Base-by-base conservation (phyloP, 2,329 filamentous ascomycete species). In the Neonectria hederae region DNA sequence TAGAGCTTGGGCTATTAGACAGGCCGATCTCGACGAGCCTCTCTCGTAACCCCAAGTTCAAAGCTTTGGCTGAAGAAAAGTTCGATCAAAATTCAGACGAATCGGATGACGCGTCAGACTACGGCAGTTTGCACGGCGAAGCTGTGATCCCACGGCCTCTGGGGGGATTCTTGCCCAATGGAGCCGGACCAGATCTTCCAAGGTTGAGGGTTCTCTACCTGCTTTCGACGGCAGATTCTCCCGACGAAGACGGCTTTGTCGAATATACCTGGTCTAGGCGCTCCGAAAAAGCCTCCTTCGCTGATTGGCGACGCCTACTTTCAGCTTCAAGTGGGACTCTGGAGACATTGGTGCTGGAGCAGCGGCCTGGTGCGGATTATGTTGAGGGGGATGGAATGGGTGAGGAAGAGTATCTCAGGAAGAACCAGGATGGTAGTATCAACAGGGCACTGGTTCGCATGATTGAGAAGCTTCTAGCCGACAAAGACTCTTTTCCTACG, bases 1-100 rank as follows among this genome's bases (percentile, higher is more conserved):
- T 72, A 1, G 69, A 72, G 8, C 60, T 72, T 3, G 68, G 65
- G 1, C 30, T 72, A 10, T 10, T 72, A 0, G 60, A 66, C n/a
- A 13, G 9, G 2, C 68, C 70, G 1, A 43, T 62, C 2, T 35
- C 51, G 0, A 24, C 10, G 0, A 0, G 17, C 1, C 2, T 14
- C 4, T 8, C 8, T 13, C 1, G 10, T n/a, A 8, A 35, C 9
- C 26, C n/a, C 2, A 8, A 4, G 5, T 53, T 38, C 13, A 8
- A 2, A 6, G 53, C 62, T 3, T 32, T 59, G 2, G 22, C 54
- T 2, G 35, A 54, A 10, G 59, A 65, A 1, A 54, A 59, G 5
- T 5, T 54, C 2, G 43, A 10, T 5, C 21, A 7, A 2, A 24
- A 17, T 0, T 40, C 38, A 13, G 38, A 40, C 32, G 32, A 38